Base-by-base conservation (phyloP, 2,329 filamentous ascomycete species). In the Colletotrichum incanum region DNA sequence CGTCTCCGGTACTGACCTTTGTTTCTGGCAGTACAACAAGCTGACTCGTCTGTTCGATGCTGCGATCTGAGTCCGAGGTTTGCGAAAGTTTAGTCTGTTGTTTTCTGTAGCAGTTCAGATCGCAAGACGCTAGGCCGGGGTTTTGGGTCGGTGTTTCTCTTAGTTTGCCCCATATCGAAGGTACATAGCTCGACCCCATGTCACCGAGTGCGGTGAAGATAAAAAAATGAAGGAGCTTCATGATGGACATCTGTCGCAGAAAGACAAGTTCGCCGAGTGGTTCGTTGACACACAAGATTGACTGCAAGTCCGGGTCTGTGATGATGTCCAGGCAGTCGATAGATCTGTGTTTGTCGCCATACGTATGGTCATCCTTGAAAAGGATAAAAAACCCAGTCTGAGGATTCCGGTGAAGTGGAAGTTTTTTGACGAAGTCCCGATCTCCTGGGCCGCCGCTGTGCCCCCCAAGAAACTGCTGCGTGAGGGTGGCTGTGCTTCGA, bases 391-490 rank as follows among this genome's bases (percentile, higher is more conserved):
- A 37, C 18, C 20, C n/a, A 20, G 20, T 37, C 28, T 20, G n/a
- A 28, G 9, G 11, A 12, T 11, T 20, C 11, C 3, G 37, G 9
- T 37, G 31, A 11, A n/a, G 28, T 16, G 52, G 34, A 55, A 34
- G 28, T 23, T 2, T 26, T 18, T 34, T 16, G 14, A 31, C 28
- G 5, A 55, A 55, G 31, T 14, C 52, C 14, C 31, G 34, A 20
- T 55, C 52, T 14, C 52, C 52, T 55, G 8, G 52, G 2, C 73
- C 39, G 18, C 76, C 78, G 43, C 81, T 75, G 31, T 77, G 26
- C 8, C 83, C 83, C 7, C 68, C 20, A 5, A 41, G 9, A 69
- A 83, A 85, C 70, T 85, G 83, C 5, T 82, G 71, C 1, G 56
- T 37, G 2, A 85, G 73, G 0, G 79, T 71, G 1, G 65, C 79